Base-by-base conservation (phyloP, 2,329 filamentous ascomycete genomes). In the Ascochyta fabae region DNA sequence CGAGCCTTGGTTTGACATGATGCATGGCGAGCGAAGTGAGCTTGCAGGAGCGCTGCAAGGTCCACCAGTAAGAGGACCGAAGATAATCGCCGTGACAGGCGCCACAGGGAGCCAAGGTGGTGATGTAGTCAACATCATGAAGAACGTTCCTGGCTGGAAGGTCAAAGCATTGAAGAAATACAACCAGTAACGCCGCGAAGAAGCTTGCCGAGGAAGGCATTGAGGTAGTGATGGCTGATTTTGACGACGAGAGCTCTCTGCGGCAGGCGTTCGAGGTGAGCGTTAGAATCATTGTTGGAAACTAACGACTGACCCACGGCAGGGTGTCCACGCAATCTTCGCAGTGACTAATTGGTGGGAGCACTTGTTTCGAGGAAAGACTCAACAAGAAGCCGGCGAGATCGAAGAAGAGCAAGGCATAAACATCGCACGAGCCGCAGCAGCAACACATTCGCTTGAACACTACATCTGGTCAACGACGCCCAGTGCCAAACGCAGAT, bases 401-500 rank as follows among this genome's bases (percentile, higher is more conserved):
- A 66, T 74, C 19, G 80, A 82, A 64, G 63, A 66, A 15, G 48
- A 55, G 10, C 77, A 79, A 36, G 79, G 75, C 6, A 76, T 73
- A 60, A 80, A 78, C 36, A 55, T 81, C 5, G 79, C 78, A 4
- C 70, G 71, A 5, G 79, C 79, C 3, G 80, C 79, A 0, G 69
- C 74, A 0, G 55, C 62, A 7, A 77, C 69, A 0, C 13, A 61
- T 0, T 74, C 76, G 0, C 70, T 82, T 1, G 66, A 78, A 49
- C 78, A 81, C 56, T 81, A 76, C 60, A 70, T 81, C 49, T 81
- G 78, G 78, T 79, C 75, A 7, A 81, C 79, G 0, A 68, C 79
- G 5, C 79, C 79, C 1, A 72, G 74, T 33, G 64, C 70, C 5
- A 63, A 59, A 31, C 60, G 54, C 12, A 66, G 75, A 15, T 71